Percentiles rank a stretch among this genome's conserved stretches.
Evolutionary conservation across 768 basidiomycete species (phyloP).

Genomic region (Tylopilus plumbeoviolaceoides): DNA sequence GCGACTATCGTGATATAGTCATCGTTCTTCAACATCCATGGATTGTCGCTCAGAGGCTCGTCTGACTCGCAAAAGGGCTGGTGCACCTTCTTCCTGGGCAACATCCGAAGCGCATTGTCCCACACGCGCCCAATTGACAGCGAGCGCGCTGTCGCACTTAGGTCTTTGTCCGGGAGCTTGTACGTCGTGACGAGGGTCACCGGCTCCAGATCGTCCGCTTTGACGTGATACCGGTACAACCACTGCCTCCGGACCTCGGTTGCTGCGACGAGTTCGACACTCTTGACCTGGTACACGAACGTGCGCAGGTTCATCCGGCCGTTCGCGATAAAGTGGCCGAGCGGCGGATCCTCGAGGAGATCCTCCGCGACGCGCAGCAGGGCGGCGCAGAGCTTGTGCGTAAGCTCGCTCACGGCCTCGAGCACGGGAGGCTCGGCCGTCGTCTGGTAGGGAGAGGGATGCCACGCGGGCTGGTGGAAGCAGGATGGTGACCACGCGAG

Average conservation of each 20-base stretch:
- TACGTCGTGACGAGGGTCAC: slow-evolving; percentile 13
- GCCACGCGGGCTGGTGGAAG: slow-evolving; percentile 15
- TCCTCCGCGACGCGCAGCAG: slow-evolving; percentile 15
- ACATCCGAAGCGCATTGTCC: slow-evolving; percentile 18
- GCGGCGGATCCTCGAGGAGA: slow-evolving; percentile 21
- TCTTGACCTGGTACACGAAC: slow-evolving; percentile 22
- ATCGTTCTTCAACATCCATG: slow-evolving; percentile 13
- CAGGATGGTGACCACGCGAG: slow-evolving; percentile 23
- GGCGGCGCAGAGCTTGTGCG: slow-evolving; percentile 13
- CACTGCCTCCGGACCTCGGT: slow-evolving; percentile 9
- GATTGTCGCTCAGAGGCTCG: slow-evolving; percentile 2
- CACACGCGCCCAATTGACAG: slow-evolving; percentile 22
- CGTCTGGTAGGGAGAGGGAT: neutral
- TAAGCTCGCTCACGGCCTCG: slow-evolving; percentile 12
- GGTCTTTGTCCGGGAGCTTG: slow-evolving; percentile 1
- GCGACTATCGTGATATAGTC: slow-evolving; percentile 10
- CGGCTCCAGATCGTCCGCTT: slow-evolving; percentile 17
- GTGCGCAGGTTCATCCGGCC: slow-evolving; percentile 27
- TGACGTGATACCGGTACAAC: slow-evolving; percentile 17
- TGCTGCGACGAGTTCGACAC: slow-evolving; percentile 7
- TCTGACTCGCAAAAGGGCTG: neutral
- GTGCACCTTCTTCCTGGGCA: neutral
- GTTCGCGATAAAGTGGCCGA: slow-evolving; percentile 29
- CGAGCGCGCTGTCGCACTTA: neutral
- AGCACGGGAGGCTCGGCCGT: slow-evolving; percentile 6